phyloP scores from a whole-genome alignment of 1,284 basidiomycete species.

The Ustilago vetiveriae region DNA sequence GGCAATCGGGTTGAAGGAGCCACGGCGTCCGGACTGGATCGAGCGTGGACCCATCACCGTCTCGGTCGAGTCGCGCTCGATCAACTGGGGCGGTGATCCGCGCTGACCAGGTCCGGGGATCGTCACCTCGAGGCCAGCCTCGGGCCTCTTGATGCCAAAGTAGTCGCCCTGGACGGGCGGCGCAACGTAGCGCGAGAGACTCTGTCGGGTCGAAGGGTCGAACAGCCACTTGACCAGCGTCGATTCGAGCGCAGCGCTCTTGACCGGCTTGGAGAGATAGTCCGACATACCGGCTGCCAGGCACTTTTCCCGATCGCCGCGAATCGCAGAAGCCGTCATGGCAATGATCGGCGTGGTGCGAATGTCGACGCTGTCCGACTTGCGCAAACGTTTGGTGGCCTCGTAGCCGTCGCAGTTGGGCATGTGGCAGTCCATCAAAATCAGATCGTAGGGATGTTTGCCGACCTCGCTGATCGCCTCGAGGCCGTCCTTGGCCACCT shows the following conservation, averaged over 20 bases:
- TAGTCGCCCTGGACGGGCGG: slow-evolving; percentile 38
- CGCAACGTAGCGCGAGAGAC: slow-evolving; percentile 49
- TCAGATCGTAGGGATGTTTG: slow-evolving; percentile 56
- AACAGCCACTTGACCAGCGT: slow-evolving; percentile 61
- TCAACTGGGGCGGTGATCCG: slow-evolving; percentile 29
- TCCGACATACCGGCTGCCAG: slow-evolving; percentile 61
- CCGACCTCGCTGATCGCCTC: slow-evolving; percentile 54
- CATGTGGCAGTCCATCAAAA: slow-evolving; percentile 60
- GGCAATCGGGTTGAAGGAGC: slow-evolving; percentile 43
- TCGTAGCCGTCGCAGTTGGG: slow-evolving; percentile 63
- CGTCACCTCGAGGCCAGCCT: slow-evolving; percentile 25
- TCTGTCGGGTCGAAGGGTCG: slow-evolving; percentile 54
- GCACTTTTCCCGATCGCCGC: slow-evolving; percentile 63
- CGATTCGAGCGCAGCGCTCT: slow-evolving; percentile 54
- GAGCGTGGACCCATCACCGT: slow-evolving; percentile 45
- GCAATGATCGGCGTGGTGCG: slow-evolving; percentile 61
- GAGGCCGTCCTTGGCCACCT: slow-evolving; percentile 60
- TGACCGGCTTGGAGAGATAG: slow-evolving; percentile 63
- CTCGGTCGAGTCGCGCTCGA: slow-evolving; percentile 50
- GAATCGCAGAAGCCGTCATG: slow-evolving; percentile 61
- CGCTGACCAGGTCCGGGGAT: slow-evolving; percentile 17
- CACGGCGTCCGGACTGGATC: slow-evolving; percentile 40
- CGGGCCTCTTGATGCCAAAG: slow-evolving; percentile 33
- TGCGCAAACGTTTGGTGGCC: slow-evolving; percentile 54
- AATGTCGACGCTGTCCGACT: slow-evolving; percentile 51